Evolutionary conservation across 1,284 basidiomycete genomes (phyloP), one percentile per base, ranked within the genome.

Genomic region (Cryptococcus sp.): DNA sequence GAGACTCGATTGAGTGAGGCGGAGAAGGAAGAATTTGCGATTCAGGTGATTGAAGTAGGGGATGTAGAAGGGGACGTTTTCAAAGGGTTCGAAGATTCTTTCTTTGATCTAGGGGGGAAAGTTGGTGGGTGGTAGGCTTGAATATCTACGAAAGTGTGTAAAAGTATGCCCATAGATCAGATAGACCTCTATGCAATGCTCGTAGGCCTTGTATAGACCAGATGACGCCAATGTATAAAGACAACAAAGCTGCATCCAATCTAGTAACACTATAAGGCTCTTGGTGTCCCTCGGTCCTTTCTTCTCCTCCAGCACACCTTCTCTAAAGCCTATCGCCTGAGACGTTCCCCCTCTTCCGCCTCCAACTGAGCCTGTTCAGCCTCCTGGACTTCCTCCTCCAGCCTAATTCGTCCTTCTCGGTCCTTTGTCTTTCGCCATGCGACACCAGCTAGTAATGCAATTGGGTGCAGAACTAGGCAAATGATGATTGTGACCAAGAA

Each of bases 351-450:
- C 24, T 47, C 14, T 46, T 65, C 61, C 5, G 60, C 63, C 18
- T 45, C 48, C 24, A 49, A 24, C 42, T 64, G 66, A 18, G 55
- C 55, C 53, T 61, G 60, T 40, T 70, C 64, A 7, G 70, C 70
- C 21, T 52, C 53, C 56, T 71, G 73, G 32, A 69, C 73, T 52
- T 77, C 75, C 49, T 76, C 73, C 47, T 75, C 71, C 46, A 77
- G 60, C 32, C 68, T 60, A 57, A 77, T 75, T 34, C 75, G 60
- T 3, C 73, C 72, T 52, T 74, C 69, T 37, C 69, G 56, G 39
- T 72, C 65, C 41, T 62, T 58, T 13, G 66, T 69, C 31, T 66
- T 54, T 44, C 63, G 50, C 57, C 66, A 67, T 9, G 69, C 66
- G 2, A 70, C 50, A 14, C 71, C 69, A 1, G 62, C 63, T 1